Percentiles rank a stretch among this genome's conserved stretches.
phyloP scores from a whole-genome alignment of 495 filamentous ascomycete genomes.

The Aspergillus kassunensis region DNA sequence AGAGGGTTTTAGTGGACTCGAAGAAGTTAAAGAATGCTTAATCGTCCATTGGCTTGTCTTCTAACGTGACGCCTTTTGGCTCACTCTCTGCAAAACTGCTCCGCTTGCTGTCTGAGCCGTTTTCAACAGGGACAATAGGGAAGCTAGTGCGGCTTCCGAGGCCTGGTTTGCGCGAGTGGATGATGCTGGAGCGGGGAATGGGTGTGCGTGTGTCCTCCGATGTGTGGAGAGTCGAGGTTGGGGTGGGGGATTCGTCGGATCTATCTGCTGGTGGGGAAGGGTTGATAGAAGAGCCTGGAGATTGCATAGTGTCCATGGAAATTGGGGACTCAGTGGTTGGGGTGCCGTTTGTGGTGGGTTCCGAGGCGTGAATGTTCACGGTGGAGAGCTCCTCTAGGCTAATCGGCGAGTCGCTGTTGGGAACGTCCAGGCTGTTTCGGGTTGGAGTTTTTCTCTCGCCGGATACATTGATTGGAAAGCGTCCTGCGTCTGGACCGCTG shows the following conservation, averaged over 20 bases:
- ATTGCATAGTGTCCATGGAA: constrained; percentile 25
- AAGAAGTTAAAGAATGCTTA: constrained; percentile 1
- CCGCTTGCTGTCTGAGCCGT: constrained; percentile 41
- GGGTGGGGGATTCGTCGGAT: constrained; percentile 37
- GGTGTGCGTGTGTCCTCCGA: constrained; percentile 45
- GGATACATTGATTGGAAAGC: constrained; percentile 75
- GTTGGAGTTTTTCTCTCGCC: constrained; percentile 48
- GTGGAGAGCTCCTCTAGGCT: constrained; percentile 24
- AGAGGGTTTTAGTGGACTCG: neutral
- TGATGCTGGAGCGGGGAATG: constrained; percentile 33
- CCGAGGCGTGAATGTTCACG: constrained; percentile 27
- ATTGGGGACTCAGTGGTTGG: constrained; percentile 31
- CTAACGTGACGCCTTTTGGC: constrained; percentile 68
- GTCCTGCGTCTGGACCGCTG: constrained; percentile 66
- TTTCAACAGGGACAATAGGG: constrained; percentile 26
- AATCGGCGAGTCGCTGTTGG: constrained; percentile 34
- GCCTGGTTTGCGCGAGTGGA: constrained; percentile 36
- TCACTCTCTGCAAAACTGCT: constrained; percentile 44
- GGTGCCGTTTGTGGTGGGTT: constrained; percentile 34
- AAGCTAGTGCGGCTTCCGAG: constrained; percentile 45
- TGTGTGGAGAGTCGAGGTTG: constrained; percentile 35
- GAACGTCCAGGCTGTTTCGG: constrained; percentile 62
- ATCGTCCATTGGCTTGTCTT: constrained; percentile 83
- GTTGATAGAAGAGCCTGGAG: constrained; percentile 27
- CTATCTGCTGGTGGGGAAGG: constrained; percentile 32